phyloP scores from a whole-genome alignment of 2,329 filamentous ascomycete species.

The Plenodomus tracheiphilus region DNA sequence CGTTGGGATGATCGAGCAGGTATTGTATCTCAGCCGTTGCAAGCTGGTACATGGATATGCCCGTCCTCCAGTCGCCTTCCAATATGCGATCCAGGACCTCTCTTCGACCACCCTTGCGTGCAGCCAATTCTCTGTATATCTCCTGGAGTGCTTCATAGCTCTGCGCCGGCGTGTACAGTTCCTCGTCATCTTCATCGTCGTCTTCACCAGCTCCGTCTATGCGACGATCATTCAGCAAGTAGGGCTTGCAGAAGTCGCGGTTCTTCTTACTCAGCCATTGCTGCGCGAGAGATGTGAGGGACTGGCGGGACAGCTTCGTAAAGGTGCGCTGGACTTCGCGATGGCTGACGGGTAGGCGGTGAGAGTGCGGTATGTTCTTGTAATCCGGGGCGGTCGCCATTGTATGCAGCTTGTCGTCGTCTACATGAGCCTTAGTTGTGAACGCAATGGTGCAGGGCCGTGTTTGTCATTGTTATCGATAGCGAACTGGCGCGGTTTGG shows the following conservation, averaged over 20 bases:
- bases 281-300: constrained; percentile 71
- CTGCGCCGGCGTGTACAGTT: constrained; percentile 69
- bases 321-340: constrained; percentile 68
- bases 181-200: constrained; percentile 54
- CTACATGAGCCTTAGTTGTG: constrained; percentile 29
- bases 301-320: constrained; percentile 69
- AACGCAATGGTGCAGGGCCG: constrained; percentile 14
- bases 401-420: constrained; percentile 29
- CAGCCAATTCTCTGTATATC: constrained; percentile 43
- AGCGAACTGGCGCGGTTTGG: constrained; percentile 7
- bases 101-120: constrained; percentile 55
- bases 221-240: constrained; percentile 50
- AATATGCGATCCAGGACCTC: constrained; percentile 60
- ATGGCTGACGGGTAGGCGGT: constrained; percentile 69
- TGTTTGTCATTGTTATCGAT: constrained; percentile 32
- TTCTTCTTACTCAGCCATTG: constrained; percentile 76
- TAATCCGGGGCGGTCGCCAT: constrained; percentile 69
- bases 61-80: constrained; percentile 61
- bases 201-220: constrained; percentile 56
- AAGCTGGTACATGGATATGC: constrained; percentile 58
- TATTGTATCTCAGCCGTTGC: constrained; percentile 59
- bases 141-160: constrained; percentile 69
- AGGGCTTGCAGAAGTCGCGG: constrained; percentile 62
- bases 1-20: constrained; percentile 56
- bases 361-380: constrained; percentile 69